Percentiles rank a stretch among this genome's conserved stretches.
phyloP scores from a whole-genome alignment of 139 green algal species.

The Asterochloris sp. region DNA sequence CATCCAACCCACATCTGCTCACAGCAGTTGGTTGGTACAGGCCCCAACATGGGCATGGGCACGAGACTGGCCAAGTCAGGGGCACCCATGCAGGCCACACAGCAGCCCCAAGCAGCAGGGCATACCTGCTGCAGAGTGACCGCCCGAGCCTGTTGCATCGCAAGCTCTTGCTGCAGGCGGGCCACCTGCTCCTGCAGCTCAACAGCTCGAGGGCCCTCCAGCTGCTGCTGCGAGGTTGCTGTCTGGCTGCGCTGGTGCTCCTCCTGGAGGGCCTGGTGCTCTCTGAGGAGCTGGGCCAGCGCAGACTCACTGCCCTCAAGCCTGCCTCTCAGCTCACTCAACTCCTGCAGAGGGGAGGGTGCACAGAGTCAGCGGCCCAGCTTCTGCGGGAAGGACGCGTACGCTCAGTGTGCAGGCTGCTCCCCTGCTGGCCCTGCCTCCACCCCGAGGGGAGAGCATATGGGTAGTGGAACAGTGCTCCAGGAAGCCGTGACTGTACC shows the following conservation, averaged over 20 bases:
- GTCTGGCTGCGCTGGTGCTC: neutral
- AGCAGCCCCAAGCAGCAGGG: neutral
- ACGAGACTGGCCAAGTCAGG: no score
- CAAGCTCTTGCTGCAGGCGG: slow-evolving; percentile 6
- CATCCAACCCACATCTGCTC: neutral
- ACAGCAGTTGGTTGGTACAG: neutral
- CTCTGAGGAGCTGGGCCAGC: neutral
- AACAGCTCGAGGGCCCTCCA: neutral
- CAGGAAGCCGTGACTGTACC: neutral
- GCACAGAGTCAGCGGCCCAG: neutral
- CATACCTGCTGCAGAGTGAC: slow-evolving; percentile 5
- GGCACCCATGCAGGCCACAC: neutral
- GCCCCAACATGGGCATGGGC: neutral
- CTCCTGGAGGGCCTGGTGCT: neutral
- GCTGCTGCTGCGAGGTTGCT: no score
- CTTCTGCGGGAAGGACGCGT: neutral
- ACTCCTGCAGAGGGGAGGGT: neutral
- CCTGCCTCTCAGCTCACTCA: neutral
- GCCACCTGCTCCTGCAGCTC: neutral
- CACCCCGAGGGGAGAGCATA: neutral
- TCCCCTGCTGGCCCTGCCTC: no score
- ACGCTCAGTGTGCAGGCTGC: neutral
- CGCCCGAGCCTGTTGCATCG: neutral
- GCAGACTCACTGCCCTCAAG: neutral
- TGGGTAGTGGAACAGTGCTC: neutral